These are phyloP conservation scores for Paraurostyla sp. DNA, from an alignment of 73 alveolate species.

Conservation along the genomic window DNA sequence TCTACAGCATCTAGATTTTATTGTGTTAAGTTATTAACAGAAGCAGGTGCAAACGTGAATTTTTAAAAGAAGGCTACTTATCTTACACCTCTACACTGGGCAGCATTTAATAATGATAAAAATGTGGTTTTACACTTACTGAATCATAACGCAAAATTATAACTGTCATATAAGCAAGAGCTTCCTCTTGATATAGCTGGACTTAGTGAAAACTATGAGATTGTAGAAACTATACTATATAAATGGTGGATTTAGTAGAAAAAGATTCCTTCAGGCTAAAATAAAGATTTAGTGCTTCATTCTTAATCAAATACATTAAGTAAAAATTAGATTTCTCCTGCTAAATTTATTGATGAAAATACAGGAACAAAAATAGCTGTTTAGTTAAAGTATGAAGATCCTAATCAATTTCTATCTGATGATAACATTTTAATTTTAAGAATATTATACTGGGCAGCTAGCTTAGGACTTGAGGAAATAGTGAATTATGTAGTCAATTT, in stretches of 20 bases:
- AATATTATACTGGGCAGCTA: conserved; percentile 54
- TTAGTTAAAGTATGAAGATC: conserved; percentile 4
- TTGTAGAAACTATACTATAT: background rate
- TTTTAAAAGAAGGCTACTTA: background rate
- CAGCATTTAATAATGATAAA: conserved; percentile 31
- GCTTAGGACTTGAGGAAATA: conserved; percentile 18
- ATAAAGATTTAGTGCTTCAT: too few species aligned
- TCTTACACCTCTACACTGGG: conserved; percentile 50
- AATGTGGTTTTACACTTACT: background rate
- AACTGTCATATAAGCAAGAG: background rate
- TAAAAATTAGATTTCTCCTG: background rate
- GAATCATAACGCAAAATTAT: background rate
- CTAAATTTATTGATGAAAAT: background rate
- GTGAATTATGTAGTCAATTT: background rate
- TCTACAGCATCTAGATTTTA: background rate
- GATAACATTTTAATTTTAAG: background rate
- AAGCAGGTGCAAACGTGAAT: conserved; percentile 24
- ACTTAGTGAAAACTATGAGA: conserved; percentile 20
- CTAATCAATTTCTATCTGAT: background rate
- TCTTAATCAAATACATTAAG: background rate
- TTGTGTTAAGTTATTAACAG: conserved; percentile 11
- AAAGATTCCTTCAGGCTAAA: too few species aligned
- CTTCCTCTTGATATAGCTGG: conserved; percentile 54
- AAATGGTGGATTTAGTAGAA: background rate
- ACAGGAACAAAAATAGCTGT: background rate